Evolutionary conservation across 176 grass and related monocot genomes (phyloP), one percentile per base, ranked within the genome.

Genomic region (Raddia distichophylla): DNA sequence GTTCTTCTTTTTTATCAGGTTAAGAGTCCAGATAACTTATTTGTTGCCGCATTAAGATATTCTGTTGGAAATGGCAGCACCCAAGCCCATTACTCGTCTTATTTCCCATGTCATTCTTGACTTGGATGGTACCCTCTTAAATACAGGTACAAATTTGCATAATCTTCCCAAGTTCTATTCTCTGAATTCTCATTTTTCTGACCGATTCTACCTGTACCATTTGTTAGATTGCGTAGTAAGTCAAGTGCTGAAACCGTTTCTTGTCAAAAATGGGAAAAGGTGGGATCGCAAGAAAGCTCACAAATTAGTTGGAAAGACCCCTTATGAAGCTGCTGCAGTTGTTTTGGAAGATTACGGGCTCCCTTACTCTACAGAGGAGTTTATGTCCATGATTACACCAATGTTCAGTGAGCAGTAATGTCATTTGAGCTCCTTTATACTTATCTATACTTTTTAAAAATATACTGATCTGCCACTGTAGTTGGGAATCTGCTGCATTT

Each of bases 121-220:
- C 81, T 84, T 98, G 87, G 96, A 98, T 75, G 96, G 93, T 64
- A 98, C 96, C 60, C 92, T 98, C 75, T 74, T 95, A 76, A 98
- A 98, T 68, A 98, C 92, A 91, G 96, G 96, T 95, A 72, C 60
- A 40, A 68, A 8, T 51, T 40, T 61, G 8, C 44, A 2, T 62
- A 27, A 27, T 27, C 27, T 27, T 27, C 27, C 27, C 27, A 27
- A 27, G 27, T 27, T 27, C 27, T 27, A 27, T 27, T 27, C 27
- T 27, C 27, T 27, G 27, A 27, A 27, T 27, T 27, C 27, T 27
- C 27, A 27, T 27, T 27, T 27, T 27, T 27, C 27, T 27, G 27
- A 27, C 27, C 27, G 27, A 27, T 27, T 40, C 37, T 5, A 40
- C 37, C 37, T 74, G 5, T 86, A 61, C 81, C 73, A 85, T 42